phyloP scores from a whole-genome alignment of 768 basidiomycete species.

The Hypsizygus marmoreus region DNA sequence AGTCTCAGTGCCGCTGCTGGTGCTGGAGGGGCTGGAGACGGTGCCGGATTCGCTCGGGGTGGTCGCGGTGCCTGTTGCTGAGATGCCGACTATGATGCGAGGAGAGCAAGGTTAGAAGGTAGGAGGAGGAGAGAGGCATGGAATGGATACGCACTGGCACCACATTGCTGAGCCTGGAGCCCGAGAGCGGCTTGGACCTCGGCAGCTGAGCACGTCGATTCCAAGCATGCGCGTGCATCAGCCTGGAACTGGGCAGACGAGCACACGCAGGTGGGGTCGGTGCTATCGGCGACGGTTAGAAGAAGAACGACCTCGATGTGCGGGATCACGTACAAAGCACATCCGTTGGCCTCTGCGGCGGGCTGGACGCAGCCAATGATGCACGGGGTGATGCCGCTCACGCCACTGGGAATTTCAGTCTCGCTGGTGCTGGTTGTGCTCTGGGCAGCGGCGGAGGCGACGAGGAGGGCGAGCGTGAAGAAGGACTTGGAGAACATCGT shows the following conservation, averaged over 20 bases:
- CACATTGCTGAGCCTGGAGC: slow-evolving; percentile 14
- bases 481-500: slow-evolving; percentile 13
- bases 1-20: no score
- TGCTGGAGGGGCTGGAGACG: no score
- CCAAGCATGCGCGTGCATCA: slow-evolving; percentile 17
- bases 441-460: slow-evolving; percentile 8
- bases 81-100: no score
- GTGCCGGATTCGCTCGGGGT: no score
- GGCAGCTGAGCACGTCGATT: slow-evolving; percentile 9
- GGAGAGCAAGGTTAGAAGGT: no score
- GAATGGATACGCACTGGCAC: slow-evolving; percentile 3
- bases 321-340: slow-evolving; percentile 1
- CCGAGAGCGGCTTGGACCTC: slow-evolving; percentile 12
- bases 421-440: not conserved
- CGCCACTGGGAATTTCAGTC: not conserved
- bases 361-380: slow-evolving; percentile 10
- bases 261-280: slow-evolving; percentile 18
- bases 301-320: no score
- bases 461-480: slow-evolving; percentile 10
- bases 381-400: slow-evolving; percentile 7
- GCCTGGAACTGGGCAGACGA: slow-evolving; percentile 16
- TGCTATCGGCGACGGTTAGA: not conserved
- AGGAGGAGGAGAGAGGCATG: no score
- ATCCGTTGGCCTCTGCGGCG: slow-evolving; percentile 6
- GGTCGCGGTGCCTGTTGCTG: no score